These are phyloP conservation scores for Athelia psychrophila DNA, from an alignment of 1,284 basidiomycete species.

Conservation along the genomic window DNA sequence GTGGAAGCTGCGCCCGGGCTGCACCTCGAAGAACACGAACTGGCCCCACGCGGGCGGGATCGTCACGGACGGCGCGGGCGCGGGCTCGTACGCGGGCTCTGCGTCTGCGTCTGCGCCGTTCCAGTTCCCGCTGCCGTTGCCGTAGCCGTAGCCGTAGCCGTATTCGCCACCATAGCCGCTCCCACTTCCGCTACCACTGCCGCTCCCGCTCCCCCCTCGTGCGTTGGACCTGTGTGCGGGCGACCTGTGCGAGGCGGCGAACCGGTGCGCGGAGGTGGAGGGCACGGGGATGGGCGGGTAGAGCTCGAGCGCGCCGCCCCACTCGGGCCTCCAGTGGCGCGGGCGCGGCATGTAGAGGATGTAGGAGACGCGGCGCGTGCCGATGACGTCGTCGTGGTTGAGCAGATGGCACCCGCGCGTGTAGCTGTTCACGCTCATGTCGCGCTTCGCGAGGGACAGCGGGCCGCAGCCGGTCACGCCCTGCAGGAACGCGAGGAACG, in stretches of 20 bases:
- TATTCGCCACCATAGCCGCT: too few relatives aligned
- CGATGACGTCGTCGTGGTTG: slow-evolving; percentile 98
- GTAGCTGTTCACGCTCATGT: slow-evolving; percentile 96
- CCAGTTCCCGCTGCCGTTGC: too few relatives aligned
- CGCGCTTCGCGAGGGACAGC: slow-evolving; percentile 89
- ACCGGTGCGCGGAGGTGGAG: too few relatives aligned
- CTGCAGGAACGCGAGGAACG: slow-evolving; percentile 85
- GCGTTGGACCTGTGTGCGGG: too few relatives aligned
- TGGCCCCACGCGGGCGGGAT: slow-evolving; percentile 93
- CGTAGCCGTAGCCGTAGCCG: too few relatives aligned
- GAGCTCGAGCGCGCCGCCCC: slow-evolving; percentile 95
- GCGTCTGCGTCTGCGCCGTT: too few relatives aligned
- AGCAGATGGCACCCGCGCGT: slow-evolving; percentile 90
- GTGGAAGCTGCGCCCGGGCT: slow-evolving; percentile 92
- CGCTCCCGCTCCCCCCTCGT: too few relatives aligned
- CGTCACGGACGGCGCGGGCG: slow-evolving; percentile 54
- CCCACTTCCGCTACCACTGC: slow-evolving; percentile 18
- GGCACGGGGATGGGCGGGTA: slow-evolving; percentile 68
- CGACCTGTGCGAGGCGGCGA: too few relatives aligned
- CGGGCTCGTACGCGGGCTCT: slow-evolving; percentile 64
- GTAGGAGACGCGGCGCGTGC: slow-evolving; percentile 92
- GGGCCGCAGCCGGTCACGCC: slow-evolving; percentile 93
- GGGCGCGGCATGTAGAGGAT: slow-evolving; percentile 97
- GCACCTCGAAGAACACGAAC: slow-evolving; percentile 92
- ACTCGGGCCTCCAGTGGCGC: slow-evolving; percentile 68